Evolutionary conservation across 164 flowering plant species (phyloP), one percentile per base, ranked within the genome.

Genomic region (Sextonia rubra): DNA sequence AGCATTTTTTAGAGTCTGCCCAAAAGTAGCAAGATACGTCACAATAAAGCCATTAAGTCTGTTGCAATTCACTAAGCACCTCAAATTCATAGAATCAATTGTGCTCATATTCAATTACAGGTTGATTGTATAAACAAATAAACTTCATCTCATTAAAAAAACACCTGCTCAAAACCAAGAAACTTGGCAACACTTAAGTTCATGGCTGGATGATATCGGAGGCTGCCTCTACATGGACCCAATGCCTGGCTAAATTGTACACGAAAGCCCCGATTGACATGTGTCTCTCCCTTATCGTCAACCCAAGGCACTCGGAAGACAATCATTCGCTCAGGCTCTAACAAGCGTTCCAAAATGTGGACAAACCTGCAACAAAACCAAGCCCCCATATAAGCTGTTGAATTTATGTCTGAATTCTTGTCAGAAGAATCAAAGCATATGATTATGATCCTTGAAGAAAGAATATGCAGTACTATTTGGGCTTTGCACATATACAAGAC

Each of bases 161-260:
- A 62, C 84, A 93, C 99, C 99, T 96, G 98, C 78, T 89, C 88
- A 75, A 96, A 92, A 37, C 91, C 90, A 74, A 96, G 98, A 81
- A 93, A 96, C 82, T 96, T 96, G 66, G 94, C 87, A 67, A 85
- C 83, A 80, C 98, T 93, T 80, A 93, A 85, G 84, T 88, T 96
- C 97, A 96, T 85, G 23, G 85, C 80, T 44, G 97, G 93, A 82
- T 96, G 98, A 73, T 84, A 93, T 52, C 98, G 98, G 18, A 96
- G 80, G 70, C 97, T 97, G 63, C 99, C 99, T 70, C 99, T 90
- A 79, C 97, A 96, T 29, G 99, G 99, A 78, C 99, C 99, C 77
- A 93, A 73, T 17, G 93, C 85, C 83, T 91, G 98, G 78, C 85
- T 96, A 75, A 93, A 93, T 56, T 96, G 98, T 64, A 93, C 97